A percentile compares a stretch with the other conserved stretches of the same genome.
These are phyloP conservation scores for Phanerochaete sordida DNA, from an alignment of 768 basidiomycete genomes.

Conservation along the genomic window DNA sequence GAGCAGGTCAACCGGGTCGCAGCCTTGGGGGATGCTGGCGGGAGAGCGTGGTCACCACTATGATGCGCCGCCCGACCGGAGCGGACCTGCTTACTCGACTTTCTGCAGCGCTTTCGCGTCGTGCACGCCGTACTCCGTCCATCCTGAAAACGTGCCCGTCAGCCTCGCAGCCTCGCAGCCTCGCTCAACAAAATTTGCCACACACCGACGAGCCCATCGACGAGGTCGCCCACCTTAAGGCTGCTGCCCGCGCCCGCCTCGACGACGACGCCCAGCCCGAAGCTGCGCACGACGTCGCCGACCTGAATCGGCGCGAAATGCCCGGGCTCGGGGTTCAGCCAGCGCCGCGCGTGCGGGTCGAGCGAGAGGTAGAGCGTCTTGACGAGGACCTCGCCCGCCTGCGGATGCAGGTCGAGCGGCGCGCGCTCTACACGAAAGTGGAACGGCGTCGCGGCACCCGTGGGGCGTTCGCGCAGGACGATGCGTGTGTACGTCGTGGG, in stretches of 20 bases:
- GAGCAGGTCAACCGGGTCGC: conserved; percentile 70
- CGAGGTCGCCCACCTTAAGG: conserved; percentile 65
- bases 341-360: conserved; percentile 92
- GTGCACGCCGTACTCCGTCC: conserved; percentile 72
- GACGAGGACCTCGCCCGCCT: conserved; percentile 59
- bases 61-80: not conserved
- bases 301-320: conserved; percentile 60
- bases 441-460: conserved; percentile 58
- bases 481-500: conserved; percentile 26
- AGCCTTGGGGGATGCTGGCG: conserved; percentile 59
- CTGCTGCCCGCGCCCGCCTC: conserved; percentile 49
- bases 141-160: conserved; percentile 47
- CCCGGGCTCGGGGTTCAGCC: conserved; percentile 68
- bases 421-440: conserved; percentile 67
- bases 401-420: conserved; percentile 52
- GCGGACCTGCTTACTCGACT: conserved; percentile 45
- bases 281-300: conserved; percentile 63
- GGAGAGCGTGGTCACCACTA: too few relatives aligned
- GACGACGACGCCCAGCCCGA: conserved; percentile 66
- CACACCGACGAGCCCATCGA: conserved; percentile 59
- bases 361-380: conserved; percentile 74
- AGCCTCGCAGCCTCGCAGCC: not conserved
- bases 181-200: conserved; percentile 20
- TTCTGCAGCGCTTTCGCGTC: conserved; percentile 48
- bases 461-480: conserved; percentile 74